Evolutionary conservation across 2,329 filamentous ascomycete genomes (phyloP), one percentile per base, ranked within the genome.

Genomic region (Aspergillus pseudoterreus): DNA sequence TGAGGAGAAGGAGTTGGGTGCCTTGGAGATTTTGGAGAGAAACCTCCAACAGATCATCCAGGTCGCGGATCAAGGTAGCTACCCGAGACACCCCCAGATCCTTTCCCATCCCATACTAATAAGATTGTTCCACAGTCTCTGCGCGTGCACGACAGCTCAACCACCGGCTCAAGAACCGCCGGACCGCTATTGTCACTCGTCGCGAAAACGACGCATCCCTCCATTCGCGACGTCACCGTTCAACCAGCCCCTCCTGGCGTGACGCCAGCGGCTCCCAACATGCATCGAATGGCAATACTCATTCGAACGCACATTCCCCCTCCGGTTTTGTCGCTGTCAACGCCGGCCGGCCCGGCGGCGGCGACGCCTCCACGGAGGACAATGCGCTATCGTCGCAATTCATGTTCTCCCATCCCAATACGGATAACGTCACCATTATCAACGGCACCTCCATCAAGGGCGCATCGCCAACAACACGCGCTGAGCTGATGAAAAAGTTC

Each of bases 1-100:
- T 64, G 91, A 95, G 71, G 84, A 86, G 65, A 90, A 90, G 58
- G 90, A 96, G 67, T 71, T 95, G 35, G 89, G 85, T 11, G 92
- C 90, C 0, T 75, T 95, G 61, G 89, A 94, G 61, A 92, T 95
- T 46, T 71, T 95, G 24, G 89, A 95, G 70, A 84, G 86, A 68
- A 87, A 90, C 55, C 75, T 95, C 33, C 82, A 84, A 35, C 81
- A 87, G 58, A 81, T 95, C 41, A 90, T 88, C 59, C 89, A 90
- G 65, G 84, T 86, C 63, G 90, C 90, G 3, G 90, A 95, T 65
- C 86, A 90, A 75, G 84, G 80, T 82, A 67, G 52, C 11, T 15
- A 49, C 12, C 10, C 8, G 49, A 48, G 33, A 12, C 43, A 12
- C 22, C 6, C 19, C n/a, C 4, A 5, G 14, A 4, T n/a, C 21